phyloP scores from a whole-genome alignment of 208 protist species.

The Trypanosoma theileri region DNA sequence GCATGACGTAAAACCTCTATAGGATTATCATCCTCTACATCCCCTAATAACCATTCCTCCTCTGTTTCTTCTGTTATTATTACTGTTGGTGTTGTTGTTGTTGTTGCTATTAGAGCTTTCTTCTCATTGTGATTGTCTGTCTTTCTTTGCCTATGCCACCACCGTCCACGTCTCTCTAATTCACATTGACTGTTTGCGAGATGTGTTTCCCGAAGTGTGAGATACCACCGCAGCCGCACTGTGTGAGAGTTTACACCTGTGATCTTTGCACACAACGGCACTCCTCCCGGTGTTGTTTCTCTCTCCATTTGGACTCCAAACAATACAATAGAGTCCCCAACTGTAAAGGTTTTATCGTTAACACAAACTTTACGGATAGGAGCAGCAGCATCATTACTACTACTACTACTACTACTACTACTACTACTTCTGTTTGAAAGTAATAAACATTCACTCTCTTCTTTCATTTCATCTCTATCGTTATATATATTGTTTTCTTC shows the following conservation, averaged over 20 bases:
- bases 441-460: background rate
- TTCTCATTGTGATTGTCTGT: too few species aligned
- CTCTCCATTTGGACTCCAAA: background rate
- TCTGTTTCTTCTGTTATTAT: background rate
- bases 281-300: background rate
- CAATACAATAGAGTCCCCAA: slow-evolving; percentile 26
- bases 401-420: background rate
- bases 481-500: background rate
- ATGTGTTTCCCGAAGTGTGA: slow-evolving; percentile 37
- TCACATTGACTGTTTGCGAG: slow-evolving; percentile 24
- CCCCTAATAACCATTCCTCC: slow-evolving; percentile 34
- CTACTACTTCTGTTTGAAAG: background rate
- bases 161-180: slow-evolving; percentile 22
- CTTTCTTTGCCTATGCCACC: too few species aligned
- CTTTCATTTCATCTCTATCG: background rate
- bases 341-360: background rate
- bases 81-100: too few species aligned
- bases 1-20: slow-evolving; percentile 16
- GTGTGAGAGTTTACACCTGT: slow-evolving; percentile 1
- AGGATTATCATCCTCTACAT: slow-evolving; percentile 33
- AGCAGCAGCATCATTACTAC: background rate
- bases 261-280: slow-evolving; percentile 9
- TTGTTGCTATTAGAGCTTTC: too few species aligned
- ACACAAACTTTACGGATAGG: background rate
- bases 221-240: slow-evolving; percentile 34